These are phyloP conservation scores for Pseudogymnoascus sp. DNA, from an alignment of 2,329 filamentous ascomycete genomes.

Conservation along the genomic window DNA sequence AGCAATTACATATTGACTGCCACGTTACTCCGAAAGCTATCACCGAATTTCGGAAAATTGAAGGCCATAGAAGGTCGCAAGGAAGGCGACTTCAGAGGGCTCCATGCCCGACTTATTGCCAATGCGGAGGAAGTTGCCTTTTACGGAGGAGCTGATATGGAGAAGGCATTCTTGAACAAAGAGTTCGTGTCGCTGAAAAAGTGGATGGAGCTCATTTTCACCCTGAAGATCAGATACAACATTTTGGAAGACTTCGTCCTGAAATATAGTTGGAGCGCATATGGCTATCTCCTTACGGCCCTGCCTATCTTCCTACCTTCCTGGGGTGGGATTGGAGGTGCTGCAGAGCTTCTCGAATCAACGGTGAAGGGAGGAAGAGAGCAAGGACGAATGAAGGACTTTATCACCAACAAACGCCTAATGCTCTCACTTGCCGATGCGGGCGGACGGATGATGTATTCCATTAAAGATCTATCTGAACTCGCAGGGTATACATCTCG, in stretches of 20 bases:
- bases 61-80: slow-evolving; percentile 93
- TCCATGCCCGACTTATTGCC: slow-evolving; percentile 86
- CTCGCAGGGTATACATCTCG: slow-evolving; percentile 91
- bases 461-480: slow-evolving; percentile 94
- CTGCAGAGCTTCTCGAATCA: slow-evolving; percentile 52
- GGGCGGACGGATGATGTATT: slow-evolving; percentile 98
- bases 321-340: slow-evolving; percentile 78
- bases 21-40: slow-evolving; percentile 76
- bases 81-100: slow-evolving; percentile 86
- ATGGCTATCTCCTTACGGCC: slow-evolving; percentile 88
- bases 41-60: slow-evolving; percentile 91
- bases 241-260: slow-evolving; percentile 97
- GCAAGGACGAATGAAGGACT: slow-evolving; percentile 88
- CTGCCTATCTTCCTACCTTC: slow-evolving; percentile 89
- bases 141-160: slow-evolving; percentile 90
- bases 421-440: slow-evolving; percentile 97
- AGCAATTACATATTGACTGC: slow-evolving; percentile 94
- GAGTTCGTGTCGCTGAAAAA: slow-evolving; percentile 88
- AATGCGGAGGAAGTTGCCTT: slow-evolving; percentile 98
- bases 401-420: slow-evolving; percentile 96
- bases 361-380: slow-evolving; percentile 53
- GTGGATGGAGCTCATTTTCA: slow-evolving; percentile 98
- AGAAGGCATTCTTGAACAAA: slow-evolving; percentile 82
- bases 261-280: slow-evolving; percentile 98
- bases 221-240: slow-evolving; percentile 95